Percentiles rank a stretch among this genome's conserved stretches.
phyloP scores from a whole-genome alignment of 352 stramenopile species.

The Phytophthora litchii region DNA sequence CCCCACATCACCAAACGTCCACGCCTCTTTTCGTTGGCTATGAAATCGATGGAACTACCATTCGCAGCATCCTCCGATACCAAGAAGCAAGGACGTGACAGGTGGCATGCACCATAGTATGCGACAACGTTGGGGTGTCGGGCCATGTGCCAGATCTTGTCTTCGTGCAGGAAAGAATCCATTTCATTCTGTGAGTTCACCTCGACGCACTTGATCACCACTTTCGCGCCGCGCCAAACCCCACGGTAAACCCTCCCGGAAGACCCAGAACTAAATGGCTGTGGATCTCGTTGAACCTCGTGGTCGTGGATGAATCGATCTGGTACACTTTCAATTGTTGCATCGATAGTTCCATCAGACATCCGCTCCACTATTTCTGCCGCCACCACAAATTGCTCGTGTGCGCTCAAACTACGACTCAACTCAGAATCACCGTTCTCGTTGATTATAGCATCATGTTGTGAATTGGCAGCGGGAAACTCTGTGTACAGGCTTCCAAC shows the following conservation, averaged over 20 bases:
- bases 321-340: not conserved
- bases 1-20: slow-evolving; percentile 13
- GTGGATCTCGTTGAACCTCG: slow-evolving; percentile 9
- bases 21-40: not conserved
- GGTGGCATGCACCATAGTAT: slow-evolving; percentile 26
- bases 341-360: not conserved
- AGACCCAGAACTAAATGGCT: slow-evolving; percentile 4
- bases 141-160: slow-evolving; percentile 13
- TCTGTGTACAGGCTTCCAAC: not conserved
- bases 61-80: slow-evolving; percentile 20
- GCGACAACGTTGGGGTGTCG: slow-evolving; percentile 16
- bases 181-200: not conserved
- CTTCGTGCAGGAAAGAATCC: slow-evolving; percentile 13
- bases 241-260: slow-evolving; percentile 15
- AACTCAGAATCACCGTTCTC: not conserved
- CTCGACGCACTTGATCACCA: slow-evolving; percentile 14
- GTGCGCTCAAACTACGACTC: not conserved
- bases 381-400: not conserved
- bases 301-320: slow-evolving; percentile 24
- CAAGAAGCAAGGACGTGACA: slow-evolving; percentile 20
- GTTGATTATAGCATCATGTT: not conserved
- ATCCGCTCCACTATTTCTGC: not conserved
- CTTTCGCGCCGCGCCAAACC: not conserved
- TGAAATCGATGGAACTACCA: not conserved
- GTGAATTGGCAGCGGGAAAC: not conserved